These are phyloP conservation scores for Zymoseptoria passerinii DNA, from an alignment of 2,329 filamentous ascomycete species.

Conservation along the genomic window DNA sequence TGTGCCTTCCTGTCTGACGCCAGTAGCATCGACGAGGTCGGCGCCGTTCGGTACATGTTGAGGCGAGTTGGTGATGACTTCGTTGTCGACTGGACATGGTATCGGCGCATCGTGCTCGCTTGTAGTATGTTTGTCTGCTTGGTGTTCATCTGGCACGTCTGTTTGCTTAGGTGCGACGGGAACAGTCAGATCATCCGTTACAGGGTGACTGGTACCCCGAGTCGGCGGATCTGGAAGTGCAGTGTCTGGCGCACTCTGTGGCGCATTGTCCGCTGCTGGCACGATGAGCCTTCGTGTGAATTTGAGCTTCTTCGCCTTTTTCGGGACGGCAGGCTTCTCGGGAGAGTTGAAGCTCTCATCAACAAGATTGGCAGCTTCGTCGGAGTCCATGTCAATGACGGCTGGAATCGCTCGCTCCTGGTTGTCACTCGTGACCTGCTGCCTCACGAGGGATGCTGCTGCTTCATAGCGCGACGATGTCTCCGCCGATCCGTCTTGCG, in stretches of 20 bases:
- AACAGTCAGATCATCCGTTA: no score
- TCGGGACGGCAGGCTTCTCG: not conserved
- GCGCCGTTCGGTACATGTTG: not conserved
- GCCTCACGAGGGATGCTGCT: not conserved
- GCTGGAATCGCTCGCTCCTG: not conserved
- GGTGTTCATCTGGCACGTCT: no score
- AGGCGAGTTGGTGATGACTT: not conserved
- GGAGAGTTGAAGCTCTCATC: conserved; percentile 10
- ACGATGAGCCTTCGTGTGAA: not conserved
- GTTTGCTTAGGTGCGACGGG: no score
- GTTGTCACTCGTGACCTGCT: not conserved
- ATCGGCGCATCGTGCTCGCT: no score
- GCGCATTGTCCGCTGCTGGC: not conserved
- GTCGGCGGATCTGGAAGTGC: no score
- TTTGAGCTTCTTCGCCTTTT: conserved; percentile 1
- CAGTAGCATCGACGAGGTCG: not conserved
- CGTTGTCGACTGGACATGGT: not conserved
- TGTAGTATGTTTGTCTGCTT: no score
- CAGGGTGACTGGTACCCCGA: no score
- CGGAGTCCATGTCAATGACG: not conserved
- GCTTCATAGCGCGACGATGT: not conserved
- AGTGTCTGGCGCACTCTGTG: not conserved
- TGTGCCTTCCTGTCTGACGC: not conserved
- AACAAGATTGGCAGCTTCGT: conserved; percentile 12
- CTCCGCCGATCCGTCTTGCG: not conserved